A percentile compares a stretch with the other conserved stretches of the same genome.
Evolutionary conservation across 108 stramenopile species (phyloP).

Genomic region (Conticribra guillardii): DNA sequence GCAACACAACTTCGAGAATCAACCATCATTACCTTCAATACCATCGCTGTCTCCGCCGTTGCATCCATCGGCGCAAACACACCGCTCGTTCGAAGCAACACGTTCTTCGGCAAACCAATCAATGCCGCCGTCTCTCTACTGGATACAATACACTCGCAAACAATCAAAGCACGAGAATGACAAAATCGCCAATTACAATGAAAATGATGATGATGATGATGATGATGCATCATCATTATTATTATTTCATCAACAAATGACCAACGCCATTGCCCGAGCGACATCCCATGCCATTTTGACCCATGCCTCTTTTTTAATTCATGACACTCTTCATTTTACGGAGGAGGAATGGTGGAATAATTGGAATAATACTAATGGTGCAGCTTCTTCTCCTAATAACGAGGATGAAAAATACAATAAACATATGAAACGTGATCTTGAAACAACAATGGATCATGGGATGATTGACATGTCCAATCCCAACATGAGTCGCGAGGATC

Average conservation of each 20-base stretch:
- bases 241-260: slow-evolving; percentile 5
- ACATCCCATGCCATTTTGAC: slow-evolving; percentile 41
- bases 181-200: not conserved
- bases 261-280: slow-evolving; percentile 6
- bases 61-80: no score
- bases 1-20: no score
- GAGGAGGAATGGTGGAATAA: slow-evolving; percentile 12
- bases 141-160: no score
- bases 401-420: not conserved
- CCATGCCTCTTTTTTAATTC: slow-evolving; percentile 34
- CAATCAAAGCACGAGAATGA: not conserved
- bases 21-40: no score
- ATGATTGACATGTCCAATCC: slow-evolving; percentile 45
- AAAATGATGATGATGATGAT: not conserved
- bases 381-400: not conserved
- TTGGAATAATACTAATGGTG: not conserved
- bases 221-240: not conserved
- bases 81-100: no score
- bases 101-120: no score
- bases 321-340: slow-evolving; percentile 15
- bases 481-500: slow-evolving; percentile 29
- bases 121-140: no score
- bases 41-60: no score
- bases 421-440: not conserved
- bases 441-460: slow-evolving; percentile 10